phyloP scores from a whole-genome alignment of 2,329 filamentous ascomycete genomes.

The Monilinia laxa region DNA sequence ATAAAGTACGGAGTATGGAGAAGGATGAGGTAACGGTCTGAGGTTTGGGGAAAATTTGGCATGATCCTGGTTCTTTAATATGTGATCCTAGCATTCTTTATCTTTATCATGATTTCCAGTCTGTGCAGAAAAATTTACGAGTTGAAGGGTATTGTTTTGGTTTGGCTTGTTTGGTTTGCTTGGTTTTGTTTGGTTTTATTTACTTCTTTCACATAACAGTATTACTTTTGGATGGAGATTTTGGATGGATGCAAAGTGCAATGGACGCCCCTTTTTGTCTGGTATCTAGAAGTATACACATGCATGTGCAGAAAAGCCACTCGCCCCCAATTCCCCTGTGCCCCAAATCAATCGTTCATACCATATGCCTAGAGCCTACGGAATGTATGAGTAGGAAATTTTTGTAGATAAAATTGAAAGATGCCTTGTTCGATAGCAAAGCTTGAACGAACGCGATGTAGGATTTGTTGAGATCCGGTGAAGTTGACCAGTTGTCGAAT shows the following conservation, averaged over 20 bases:
- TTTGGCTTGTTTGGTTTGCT: no score
- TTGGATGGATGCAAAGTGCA: slow-evolving; percentile 15
- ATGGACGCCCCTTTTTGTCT: slow-evolving; percentile 26
- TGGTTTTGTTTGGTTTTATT: background rate
- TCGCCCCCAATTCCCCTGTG: slow-evolving; percentile 17
- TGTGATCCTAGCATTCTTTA: slow-evolving; percentile 14
- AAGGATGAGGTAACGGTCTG: slow-evolving; percentile 8
- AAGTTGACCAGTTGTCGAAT: slow-evolving; percentile 24
- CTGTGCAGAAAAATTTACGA: slow-evolving; percentile 16
- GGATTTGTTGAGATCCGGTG: slow-evolving; percentile 27
- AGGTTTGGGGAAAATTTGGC: slow-evolving; percentile 5
- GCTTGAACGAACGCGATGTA: slow-evolving; percentile 20
- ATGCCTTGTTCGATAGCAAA: slow-evolving; percentile 14
- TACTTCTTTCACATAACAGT: background rate
- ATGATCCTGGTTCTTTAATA: slow-evolving; percentile 11
- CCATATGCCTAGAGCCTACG: slow-evolving; percentile 33
- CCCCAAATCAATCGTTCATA: slow-evolving; percentile 28
- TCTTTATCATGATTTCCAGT: slow-evolving; percentile 19
- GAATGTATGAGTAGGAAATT: slow-evolving; percentile 28
- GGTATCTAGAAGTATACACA: slow-evolving; percentile 31
- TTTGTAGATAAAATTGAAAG: slow-evolving; percentile 23
- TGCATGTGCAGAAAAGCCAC: slow-evolving; percentile 19
- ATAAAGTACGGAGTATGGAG: background rate
- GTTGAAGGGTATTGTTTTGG: background rate
- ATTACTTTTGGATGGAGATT: background rate